A percentile compares a stretch with the other conserved stretches of the same genome.
phyloP scores from a whole-genome alignment of 2,329 filamentous ascomycete species.

The Onygenales sp. region DNA sequence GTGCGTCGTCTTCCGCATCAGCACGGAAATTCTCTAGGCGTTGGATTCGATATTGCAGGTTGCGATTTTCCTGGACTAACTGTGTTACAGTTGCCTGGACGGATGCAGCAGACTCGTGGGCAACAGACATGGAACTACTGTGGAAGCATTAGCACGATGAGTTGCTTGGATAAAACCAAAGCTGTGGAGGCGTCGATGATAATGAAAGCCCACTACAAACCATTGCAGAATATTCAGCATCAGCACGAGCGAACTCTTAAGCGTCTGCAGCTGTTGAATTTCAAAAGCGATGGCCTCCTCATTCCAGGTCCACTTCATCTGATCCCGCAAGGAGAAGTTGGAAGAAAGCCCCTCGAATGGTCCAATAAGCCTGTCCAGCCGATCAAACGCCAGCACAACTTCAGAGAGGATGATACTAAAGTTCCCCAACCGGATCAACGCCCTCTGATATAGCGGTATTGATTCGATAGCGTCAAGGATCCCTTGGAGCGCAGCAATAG shows the following conservation, averaged over 20 bases:
- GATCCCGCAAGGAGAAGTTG: background rate
- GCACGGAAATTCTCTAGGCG: background rate
- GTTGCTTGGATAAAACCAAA: background rate
- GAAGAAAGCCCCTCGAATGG: background rate
- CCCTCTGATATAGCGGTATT: background rate
- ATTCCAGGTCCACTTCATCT: background rate
- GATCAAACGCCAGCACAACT: background rate
- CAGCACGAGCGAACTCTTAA: too few relatives aligned
- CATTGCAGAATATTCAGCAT: background rate
- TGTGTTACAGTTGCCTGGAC: background rate
- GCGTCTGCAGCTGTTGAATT: background rate
- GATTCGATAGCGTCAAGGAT: background rate
- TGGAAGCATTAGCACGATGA: background rate
- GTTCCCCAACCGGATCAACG: background rate
- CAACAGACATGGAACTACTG: background rate
- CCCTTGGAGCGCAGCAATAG: background rate
- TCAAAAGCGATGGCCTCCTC: background rate
- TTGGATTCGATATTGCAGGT: background rate
- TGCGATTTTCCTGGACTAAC: background rate
- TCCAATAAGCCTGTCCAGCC: background rate
- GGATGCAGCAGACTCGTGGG: background rate
- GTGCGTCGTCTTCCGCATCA: background rate
- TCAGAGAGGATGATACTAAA: background rate
- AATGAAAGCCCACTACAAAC: background rate
- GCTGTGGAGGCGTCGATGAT: background rate